phyloP scores from a whole-genome alignment of 2,329 filamentous ascomycete species.

The Penicillium sclerotiorum region DNA sequence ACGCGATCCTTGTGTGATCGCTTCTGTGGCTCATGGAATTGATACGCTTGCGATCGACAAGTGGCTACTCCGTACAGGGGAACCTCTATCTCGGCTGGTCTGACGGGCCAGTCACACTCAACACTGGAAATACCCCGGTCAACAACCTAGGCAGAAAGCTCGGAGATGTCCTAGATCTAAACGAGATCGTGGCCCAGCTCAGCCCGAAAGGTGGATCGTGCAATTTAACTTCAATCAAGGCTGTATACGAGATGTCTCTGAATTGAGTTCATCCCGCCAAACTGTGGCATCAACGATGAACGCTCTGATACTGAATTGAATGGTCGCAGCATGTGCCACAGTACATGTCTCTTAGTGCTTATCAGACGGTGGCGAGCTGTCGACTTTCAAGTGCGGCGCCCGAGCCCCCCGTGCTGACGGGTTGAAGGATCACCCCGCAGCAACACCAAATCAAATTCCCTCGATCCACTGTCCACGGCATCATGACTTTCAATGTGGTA shows the following conservation, averaged over 20 bases:
- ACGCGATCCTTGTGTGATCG: slow-evolving; percentile 13
- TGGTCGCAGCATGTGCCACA: background rate
- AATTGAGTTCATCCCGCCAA: slow-evolving; percentile 19
- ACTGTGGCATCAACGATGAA: background rate
- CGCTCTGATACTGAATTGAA: background rate
- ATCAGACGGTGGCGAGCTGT: slow-evolving; percentile 11
- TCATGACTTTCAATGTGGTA: slow-evolving; percentile 1
- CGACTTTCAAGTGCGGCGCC: slow-evolving; percentile 11
- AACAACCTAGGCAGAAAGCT: slow-evolving; percentile 8
- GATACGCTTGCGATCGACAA: slow-evolving; percentile 6
- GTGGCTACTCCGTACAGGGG: too few relatives aligned
- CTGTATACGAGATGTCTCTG: slow-evolving; percentile 6
- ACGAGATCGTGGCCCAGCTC: slow-evolving; percentile 13
- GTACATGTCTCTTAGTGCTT: slow-evolving; percentile 12
- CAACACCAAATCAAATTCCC: slow-evolving; percentile 14
- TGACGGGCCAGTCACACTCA: too few relatives aligned
- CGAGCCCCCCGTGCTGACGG: slow-evolving; percentile 23
- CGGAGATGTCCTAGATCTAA: slow-evolving; percentile 10
- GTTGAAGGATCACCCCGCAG: slow-evolving; percentile 16
- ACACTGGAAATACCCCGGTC: too few relatives aligned
- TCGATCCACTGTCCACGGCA: background rate
- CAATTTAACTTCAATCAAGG: slow-evolving; percentile 15
- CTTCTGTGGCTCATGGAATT: background rate
- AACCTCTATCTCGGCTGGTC: background rate
- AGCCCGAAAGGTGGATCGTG: slow-evolving; percentile 11